These are phyloP conservation scores for Xylaria intraflava DNA, from an alignment of 495 filamentous ascomycete species.

Conservation along the genomic window DNA sequence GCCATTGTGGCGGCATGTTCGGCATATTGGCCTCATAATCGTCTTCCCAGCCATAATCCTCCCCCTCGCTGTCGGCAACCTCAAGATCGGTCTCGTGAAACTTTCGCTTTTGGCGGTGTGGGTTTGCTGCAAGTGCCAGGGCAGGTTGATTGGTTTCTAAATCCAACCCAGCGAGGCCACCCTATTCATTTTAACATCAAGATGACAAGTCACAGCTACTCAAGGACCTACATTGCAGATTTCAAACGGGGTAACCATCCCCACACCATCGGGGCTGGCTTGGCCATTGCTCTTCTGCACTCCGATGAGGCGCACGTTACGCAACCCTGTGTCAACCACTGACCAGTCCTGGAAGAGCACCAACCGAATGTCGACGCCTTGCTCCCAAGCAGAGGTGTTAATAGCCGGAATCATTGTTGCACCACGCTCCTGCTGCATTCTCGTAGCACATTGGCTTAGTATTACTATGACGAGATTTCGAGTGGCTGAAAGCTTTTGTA, in stretches of 20 bases:
- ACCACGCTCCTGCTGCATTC: conserved; percentile 49
- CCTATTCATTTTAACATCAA: conserved; percentile 18
- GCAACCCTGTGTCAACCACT: conserved; percentile 20
- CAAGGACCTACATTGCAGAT: conserved; percentile 29
- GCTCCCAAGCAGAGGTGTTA: conserved; percentile 64
- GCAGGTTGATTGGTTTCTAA: conserved; percentile 21
- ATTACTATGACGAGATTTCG: conserved; percentile 61
- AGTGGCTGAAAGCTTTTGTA: conserved; percentile 64
- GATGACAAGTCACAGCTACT: not conserved
- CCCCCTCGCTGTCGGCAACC: conserved; percentile 45
- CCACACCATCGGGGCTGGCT: conserved; percentile 14
- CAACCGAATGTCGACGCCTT: conserved; percentile 56
- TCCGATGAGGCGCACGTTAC: conserved; percentile 32
- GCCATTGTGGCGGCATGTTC: conserved; percentile 44
- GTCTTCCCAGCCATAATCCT: conserved; percentile 47
- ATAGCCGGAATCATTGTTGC: conserved; percentile 69
- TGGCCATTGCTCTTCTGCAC: conserved; percentile 43
- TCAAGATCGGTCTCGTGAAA: conserved; percentile 38
- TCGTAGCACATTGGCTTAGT: conserved; percentile 65
- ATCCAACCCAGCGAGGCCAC: conserved; percentile 19
- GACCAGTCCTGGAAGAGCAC: conserved; percentile 64
- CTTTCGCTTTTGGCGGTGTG: conserved; percentile 38
- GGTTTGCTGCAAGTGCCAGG: conserved; percentile 21
- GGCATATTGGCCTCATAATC: conserved; percentile 41
- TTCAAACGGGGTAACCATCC: conserved; percentile 33